These are phyloP conservation scores for Kitagawia praeruptora DNA, from an alignment of 129 eudicot species.

Conservation along the genomic window DNA sequence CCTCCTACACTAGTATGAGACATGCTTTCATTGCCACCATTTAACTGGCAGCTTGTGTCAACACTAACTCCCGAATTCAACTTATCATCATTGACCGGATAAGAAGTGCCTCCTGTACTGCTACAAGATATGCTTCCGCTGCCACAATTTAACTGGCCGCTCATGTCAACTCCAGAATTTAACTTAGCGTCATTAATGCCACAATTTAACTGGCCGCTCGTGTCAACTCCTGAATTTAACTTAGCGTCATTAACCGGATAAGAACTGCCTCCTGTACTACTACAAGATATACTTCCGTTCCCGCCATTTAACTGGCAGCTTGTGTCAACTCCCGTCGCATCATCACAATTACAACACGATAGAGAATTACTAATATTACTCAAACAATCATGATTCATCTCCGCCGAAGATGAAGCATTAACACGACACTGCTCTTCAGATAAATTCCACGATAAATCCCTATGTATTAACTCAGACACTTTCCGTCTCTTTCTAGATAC, in stretches of 20 bases:
- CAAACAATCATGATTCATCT: background rate
- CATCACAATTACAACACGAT: constrained; percentile 6
- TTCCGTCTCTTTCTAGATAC: constrained; percentile 14
- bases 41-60: constrained; percentile 41
- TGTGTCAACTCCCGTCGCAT: constrained; percentile 23
- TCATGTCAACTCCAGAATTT: constrained; percentile 23
- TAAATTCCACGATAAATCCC: background rate
- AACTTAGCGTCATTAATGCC: constrained; percentile 1
- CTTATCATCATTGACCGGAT: constrained; percentile 5
- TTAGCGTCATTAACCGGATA: constrained; percentile 4
- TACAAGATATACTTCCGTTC: constrained; percentile 11
- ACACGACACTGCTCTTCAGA: background rate
- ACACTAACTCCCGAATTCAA: constrained; percentile 14
- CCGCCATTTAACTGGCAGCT: constrained; percentile 40
- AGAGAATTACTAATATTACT: constrained; percentile 7
- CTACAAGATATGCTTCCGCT: constrained; percentile 7
- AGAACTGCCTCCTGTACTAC: constrained; percentile 21
- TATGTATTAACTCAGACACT: background rate
- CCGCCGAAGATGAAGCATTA: constrained; percentile 6
- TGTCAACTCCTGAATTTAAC: constrained; percentile 21
- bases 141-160: constrained; percentile 37
- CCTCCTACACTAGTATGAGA: constrained; percentile 16
- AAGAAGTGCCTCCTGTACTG: constrained; percentile 20
- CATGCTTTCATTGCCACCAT: constrained; percentile 25
- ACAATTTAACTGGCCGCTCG: constrained; percentile 41